Base-by-base conservation (phyloP, 371 early-diverging fungal genomes). In the Lichtheimia ramosa region DNA sequence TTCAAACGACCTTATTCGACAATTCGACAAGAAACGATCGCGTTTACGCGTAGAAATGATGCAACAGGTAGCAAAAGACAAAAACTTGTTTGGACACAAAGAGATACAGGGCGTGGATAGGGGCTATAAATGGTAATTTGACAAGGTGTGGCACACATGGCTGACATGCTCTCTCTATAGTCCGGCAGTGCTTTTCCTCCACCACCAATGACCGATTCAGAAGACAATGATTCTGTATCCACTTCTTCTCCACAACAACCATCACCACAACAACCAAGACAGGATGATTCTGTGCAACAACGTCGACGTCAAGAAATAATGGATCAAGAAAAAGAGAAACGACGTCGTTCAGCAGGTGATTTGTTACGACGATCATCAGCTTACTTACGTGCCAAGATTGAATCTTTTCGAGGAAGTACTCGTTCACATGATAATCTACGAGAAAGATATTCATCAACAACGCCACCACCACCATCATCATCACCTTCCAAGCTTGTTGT, bases 311-410 rank as follows among this genome's bases (percentile, higher is more conserved):
- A 46, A 21, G 46, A 46, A 46, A 5, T 46, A 5, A 50, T 23
- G 0, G 50, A 14, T 50, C 21, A 58, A 39, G 51, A 42, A 56
- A 25, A 20, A 56, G 56, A 23, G 16, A 51, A 41, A 48, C 53
- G 59, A n/a, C 64, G 64, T 49, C 59, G 69, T 49, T 63, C 81
- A 42, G 76, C 78, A n/a, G 68, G 74, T 34, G 74, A 74, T 43
- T 57, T 79, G 48, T 62, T 79, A 18, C 67, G 77, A 2, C 63
- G 74, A 54, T 76, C 76, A 1, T 76, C 77, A 40, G 80, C 80
- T 0, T 79, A 68, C 39, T 54, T 79, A 15, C 72, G 66, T 27
- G 66, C 73, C 41, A 79, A 79, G 56, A 63, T 79, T 21, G 73
- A 76, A 40, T 58, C 61, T 28, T 48, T 74, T 5, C 65, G 58